These are phyloP conservation scores for Trichoderma asperelloides DNA, from an alignment of 495 filamentous ascomycete species.

Conservation along the genomic window DNA sequence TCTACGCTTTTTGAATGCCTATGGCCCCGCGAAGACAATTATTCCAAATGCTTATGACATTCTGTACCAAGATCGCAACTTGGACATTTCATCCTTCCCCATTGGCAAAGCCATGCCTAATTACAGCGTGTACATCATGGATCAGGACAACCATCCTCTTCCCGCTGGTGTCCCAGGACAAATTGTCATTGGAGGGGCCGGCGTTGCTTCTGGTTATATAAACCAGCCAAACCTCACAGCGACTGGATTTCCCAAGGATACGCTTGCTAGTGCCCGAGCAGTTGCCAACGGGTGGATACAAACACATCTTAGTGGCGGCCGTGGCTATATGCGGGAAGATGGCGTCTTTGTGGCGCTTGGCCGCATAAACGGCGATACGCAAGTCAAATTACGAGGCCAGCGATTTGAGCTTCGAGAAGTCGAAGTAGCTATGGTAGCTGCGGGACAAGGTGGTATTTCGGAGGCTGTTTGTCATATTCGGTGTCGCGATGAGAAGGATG, in stretches of 20 bases:
- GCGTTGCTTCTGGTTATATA: slow-evolving; percentile 33
- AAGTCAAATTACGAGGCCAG: slow-evolving; percentile 38
- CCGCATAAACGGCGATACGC: slow-evolving; percentile 33
- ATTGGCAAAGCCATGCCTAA: slow-evolving; percentile 30
- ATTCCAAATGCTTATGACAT: not conserved
- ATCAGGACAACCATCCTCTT: slow-evolving; percentile 26
- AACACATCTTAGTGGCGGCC: slow-evolving; percentile 18
- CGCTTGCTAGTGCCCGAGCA: not conserved
- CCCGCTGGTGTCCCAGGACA: slow-evolving; percentile 34
- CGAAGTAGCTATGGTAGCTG: slow-evolving; percentile 12
- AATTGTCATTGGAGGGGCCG: slow-evolving; percentile 33
- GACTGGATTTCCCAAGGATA: not conserved
- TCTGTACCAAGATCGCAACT: not conserved
- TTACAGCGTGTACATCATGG: slow-evolving; percentile 33
- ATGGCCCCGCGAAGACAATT: not conserved
- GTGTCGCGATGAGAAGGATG: not conserved
- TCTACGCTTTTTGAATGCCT: not conserved
- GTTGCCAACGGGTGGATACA: slow-evolving; percentile 15
- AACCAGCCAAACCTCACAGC: slow-evolving; percentile 22
- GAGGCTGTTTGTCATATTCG: not conserved
- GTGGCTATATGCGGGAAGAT: slow-evolving; percentile 17
- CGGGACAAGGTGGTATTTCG: slow-evolving; percentile 5
- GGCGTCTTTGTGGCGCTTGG: slow-evolving; percentile 29
- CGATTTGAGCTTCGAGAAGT: slow-evolving; percentile 39
- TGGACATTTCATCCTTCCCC: slow-evolving; percentile 12